Percentiles rank a stretch among this genome's conserved stretches.
These are phyloP conservation scores for Zygosaccharomyces bisporus DNA, from an alignment of 805 yeast genomes.

Conservation along the genomic window DNA sequence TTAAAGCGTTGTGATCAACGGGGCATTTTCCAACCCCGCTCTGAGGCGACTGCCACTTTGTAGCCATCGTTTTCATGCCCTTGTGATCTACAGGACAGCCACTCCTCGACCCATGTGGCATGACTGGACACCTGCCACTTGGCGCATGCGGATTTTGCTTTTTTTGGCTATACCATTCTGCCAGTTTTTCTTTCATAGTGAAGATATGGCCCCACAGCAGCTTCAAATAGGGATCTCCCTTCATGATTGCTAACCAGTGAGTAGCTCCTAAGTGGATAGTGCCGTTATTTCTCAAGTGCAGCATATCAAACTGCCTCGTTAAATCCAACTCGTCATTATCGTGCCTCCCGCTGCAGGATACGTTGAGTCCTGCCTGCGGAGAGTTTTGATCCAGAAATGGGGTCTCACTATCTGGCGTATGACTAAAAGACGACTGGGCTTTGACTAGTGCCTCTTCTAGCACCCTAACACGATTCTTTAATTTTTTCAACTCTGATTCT, in stretches of 20 bases:
- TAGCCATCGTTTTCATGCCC: background rate
- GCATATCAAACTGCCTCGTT: constrained; percentile 43
- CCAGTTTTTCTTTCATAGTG: constrained; percentile 39
- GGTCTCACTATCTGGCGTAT: constrained; percentile 22
- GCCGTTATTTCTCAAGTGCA: constrained; percentile 42
- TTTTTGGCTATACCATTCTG: constrained; percentile 35
- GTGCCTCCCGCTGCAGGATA: constrained; percentile 19
- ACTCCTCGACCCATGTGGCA: constrained; percentile 15
- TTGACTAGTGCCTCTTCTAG: constrained; percentile 46
- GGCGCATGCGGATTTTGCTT: constrained; percentile 13
- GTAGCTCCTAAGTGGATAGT: constrained; percentile 48
- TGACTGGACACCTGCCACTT: constrained; percentile 25
- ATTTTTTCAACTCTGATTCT: constrained; percentile 45
- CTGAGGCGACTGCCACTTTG: background rate
- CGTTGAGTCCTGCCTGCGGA: constrained; percentile 10
- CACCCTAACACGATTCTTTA: constrained; percentile 52
- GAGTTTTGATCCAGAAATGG: constrained; percentile 11
- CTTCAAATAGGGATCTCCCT: constrained; percentile 54
- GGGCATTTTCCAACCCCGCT: constrained; percentile 9
- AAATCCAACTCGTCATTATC: constrained; percentile 38
- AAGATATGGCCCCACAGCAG: constrained; percentile 51
- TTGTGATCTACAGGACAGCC: constrained; percentile 31
- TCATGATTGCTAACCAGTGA: constrained; percentile 57
- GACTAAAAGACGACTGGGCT: constrained; percentile 24
- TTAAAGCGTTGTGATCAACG: constrained; percentile 6